Percentiles rank a stretch among this genome's conserved stretches.
Conservation (phyloP, 2,329 filamentous ascomycete genomes). For the Cladophialophora bantiana region DNA sequence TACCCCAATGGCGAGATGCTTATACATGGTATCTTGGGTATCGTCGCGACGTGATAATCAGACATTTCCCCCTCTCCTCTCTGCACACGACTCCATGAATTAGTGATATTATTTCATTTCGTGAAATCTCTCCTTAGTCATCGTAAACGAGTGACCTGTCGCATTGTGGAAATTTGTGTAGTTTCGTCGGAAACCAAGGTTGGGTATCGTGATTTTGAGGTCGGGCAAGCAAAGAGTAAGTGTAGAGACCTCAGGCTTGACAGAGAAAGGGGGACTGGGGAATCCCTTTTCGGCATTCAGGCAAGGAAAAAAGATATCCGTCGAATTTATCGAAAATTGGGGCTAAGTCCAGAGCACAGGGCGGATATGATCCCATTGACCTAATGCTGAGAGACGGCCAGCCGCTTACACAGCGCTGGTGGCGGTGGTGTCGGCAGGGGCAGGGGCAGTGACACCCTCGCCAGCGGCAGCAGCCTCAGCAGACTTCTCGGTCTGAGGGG, state of each 20-base stretch:
- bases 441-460: slow-evolving; percentile 17
- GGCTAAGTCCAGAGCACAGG: neutral
- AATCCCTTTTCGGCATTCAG: neutral
- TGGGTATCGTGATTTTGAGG: neutral
- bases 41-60: slow-evolving; percentile 23
- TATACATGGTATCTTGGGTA: slow-evolving; percentile 22
- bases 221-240: neutral
- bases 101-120: slow-evolving; percentile 1
- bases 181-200: neutral
- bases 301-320: neutral
- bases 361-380: neutral
- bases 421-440: slow-evolving; percentile 9
- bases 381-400: neutral
- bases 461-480: slow-evolving; percentile 20
- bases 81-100: slow-evolving; percentile 7
- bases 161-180: slow-evolving; percentile 2
- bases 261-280: neutral
- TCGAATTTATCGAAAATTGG: slow-evolving; percentile 5
- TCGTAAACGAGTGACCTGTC: slow-evolving; percentile 24
- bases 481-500: slow-evolving; percentile 30
- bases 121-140: slow-evolving; percentile 4
- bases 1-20: slow-evolving; percentile 8
- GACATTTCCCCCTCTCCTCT: slow-evolving; percentile 11
- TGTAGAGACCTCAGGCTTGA: neutral
- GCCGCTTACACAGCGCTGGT: slow-evolving; percentile 23